Evolutionary conservation across 805 yeast species (phyloP).

Genomic region (Millerago galiae): DNA sequence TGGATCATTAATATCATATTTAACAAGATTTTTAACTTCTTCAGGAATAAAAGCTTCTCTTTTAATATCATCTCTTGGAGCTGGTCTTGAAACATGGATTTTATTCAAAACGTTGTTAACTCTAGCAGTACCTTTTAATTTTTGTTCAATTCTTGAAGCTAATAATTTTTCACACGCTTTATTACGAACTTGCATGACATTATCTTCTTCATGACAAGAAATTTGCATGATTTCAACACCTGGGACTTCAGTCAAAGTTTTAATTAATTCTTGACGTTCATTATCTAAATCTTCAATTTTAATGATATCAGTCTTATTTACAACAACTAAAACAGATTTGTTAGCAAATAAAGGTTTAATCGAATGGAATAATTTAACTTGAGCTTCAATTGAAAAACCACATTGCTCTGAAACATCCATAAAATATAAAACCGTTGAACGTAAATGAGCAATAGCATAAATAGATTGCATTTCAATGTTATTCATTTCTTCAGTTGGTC

Average conservation of each 20-base stretch:
- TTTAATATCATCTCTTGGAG: constrained; percentile 76
- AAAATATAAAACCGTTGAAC: constrained; percentile 93
- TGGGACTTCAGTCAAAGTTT: constrained; percentile 55
- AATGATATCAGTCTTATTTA: constrained; percentile 92
- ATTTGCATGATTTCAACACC: constrained; percentile 91
- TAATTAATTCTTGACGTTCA: constrained; percentile 65
- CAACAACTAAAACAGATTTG: constrained; percentile 90
- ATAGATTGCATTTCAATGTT: constrained; percentile 99
- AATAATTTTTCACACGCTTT: constrained; percentile 95
- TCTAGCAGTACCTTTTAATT: constrained; percentile 87
- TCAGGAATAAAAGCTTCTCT: constrained; percentile 84
- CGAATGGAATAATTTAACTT: constrained; percentile 93
- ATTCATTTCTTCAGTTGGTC: constrained; percentile 99
- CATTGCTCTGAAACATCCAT: constrained; percentile 99
- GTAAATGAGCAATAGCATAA: constrained; percentile 96
- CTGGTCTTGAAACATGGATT: constrained; percentile 91
- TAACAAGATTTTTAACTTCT: constrained; percentile 48
- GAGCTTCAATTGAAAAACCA: constrained; percentile 96
- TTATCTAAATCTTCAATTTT: constrained; percentile 75
- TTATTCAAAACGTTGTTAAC: constrained; percentile 85
- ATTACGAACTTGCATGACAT: constrained; percentile 92
- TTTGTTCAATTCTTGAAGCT: constrained; percentile 93
- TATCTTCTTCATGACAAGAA: constrained; percentile 91
- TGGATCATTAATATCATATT: constrained; percentile 77
- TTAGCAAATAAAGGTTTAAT: constrained; percentile 96